Base-by-base conservation (phyloP, 352 stramenopile genomes). In the Pythium aquatile region DNA sequence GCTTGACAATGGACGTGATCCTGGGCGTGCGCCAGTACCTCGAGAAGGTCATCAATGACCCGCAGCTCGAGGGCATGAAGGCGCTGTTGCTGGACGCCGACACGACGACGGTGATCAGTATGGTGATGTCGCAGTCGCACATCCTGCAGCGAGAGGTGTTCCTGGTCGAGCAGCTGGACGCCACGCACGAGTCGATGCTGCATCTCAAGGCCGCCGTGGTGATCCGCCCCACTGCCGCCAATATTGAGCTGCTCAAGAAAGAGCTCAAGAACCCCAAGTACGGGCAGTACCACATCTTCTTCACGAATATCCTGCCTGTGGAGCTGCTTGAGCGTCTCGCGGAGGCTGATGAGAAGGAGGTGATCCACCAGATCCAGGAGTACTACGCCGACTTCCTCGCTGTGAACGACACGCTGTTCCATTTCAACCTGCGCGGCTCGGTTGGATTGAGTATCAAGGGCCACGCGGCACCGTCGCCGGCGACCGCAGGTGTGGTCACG, bases 241-340 rank as follows among this genome's bases (percentile, higher is more conserved):
- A 98, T 68, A 72, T 99, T 30, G 93, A 97, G 67, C 72, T 97
- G 44, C 78, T 99, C 26, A 85, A 80, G 40, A 74, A 81, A 16
- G 97, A 99, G 79, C 78, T 99, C 14, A 86, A 91, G 62, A 75
- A 82, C 48, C 97, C 97, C 28, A 96, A 98, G 65, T 99, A 98
- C 74, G 81, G 86, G 2, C 94, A 99, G 78, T 99, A 99, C 80
- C 97, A 99, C 77, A 85, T 99, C 54, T 99, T 99, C 76, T 99
- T 99, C 78, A 96, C 91, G 37, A 99, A 98, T 61, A 98, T 99
- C 61, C 59, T 99, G 42, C 80, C 95, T 35, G 75, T 96, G 2
- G 91, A 98, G 32, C 73, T 98, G 40, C 80, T 99, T 14, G 85
- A 98, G 70, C 80, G 97, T n/a, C 76, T 99, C 52, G 97, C 97